Evolutionary conservation across 23 red algal genomes (phyloP).

Genomic region (Pyropia haitanensis): DNA sequence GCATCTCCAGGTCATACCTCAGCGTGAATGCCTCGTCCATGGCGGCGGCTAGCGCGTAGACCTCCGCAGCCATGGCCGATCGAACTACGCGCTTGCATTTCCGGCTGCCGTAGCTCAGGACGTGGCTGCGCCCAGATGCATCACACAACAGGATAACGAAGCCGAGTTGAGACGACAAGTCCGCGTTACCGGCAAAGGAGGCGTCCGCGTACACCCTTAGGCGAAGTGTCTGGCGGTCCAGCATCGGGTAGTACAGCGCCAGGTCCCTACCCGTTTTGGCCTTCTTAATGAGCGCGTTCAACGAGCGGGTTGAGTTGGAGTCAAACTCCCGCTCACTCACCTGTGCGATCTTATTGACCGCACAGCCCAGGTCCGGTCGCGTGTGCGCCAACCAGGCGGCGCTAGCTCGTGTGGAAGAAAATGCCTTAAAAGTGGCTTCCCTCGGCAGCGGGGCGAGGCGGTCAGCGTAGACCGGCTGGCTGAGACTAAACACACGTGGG

Average conservation of each 20-base stretch:
- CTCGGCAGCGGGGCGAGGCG: not conserved
- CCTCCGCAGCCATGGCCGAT: constrained; percentile 7
- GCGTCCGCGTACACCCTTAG: constrained; percentile 13
- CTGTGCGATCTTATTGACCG: constrained; percentile 2
- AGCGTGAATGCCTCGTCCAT: constrained; percentile 12
- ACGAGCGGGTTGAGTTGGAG: not conserved
- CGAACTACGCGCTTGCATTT: constrained; percentile 14
- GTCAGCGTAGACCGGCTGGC: constrained; percentile 15
- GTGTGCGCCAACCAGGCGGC: constrained; percentile 12
- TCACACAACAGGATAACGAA: constrained; percentile 13
- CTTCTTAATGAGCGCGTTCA: not conserved
- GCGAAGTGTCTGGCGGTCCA: constrained; percentile 3
- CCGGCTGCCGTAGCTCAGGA: constrained; percentile 13
- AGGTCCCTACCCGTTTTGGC: not conserved
- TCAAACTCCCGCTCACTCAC: not conserved
- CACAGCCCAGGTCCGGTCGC: not conserved
- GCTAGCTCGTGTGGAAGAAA: constrained; percentile 2
- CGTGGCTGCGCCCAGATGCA: not conserved
- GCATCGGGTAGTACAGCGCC: not conserved
- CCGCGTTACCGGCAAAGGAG: constrained; percentile 15
- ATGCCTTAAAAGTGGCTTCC: constrained; percentile 1
- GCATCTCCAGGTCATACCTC: not conserved
- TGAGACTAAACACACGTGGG: not conserved
- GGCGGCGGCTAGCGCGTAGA: constrained; percentile 1
- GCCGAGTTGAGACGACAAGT: constrained; percentile 9